Conservation (phyloP, 2,329 filamentous ascomycete species). For the Penicillium nordicum region DNA sequence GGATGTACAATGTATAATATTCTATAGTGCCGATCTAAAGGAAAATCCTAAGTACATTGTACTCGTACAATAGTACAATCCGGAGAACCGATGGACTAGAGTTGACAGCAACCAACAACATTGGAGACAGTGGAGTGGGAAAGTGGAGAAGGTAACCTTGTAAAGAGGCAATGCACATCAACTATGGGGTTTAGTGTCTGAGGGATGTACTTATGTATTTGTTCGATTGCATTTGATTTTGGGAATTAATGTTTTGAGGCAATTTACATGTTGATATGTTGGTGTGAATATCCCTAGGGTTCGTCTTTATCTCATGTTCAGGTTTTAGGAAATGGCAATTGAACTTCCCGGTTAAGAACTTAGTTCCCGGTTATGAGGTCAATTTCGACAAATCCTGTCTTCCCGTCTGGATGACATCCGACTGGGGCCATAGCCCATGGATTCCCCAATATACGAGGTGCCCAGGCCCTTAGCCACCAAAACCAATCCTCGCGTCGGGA, state of each 20-base stretch:
- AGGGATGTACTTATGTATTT: background rate
- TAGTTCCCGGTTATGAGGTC: background rate
- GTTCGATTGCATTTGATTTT: background rate
- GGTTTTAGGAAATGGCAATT: background rate
- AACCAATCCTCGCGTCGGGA: background rate
- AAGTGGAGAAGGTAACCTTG: background rate
- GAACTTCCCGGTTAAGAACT: background rate
- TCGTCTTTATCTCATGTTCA: no score
- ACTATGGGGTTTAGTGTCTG: constrained; percentile 1
- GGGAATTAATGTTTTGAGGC: background rate
- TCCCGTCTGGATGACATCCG: background rate
- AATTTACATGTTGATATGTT: background rate
- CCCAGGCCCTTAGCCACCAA: constrained; percentile 1
- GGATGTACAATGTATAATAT: background rate
- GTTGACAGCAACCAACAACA: background rate
- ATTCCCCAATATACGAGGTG: background rate
- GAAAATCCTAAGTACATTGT: constrained; percentile 1
- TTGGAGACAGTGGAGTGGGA: background rate
- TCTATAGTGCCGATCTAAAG: constrained; percentile 1
- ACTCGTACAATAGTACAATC: background rate
- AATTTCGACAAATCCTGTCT: background rate
- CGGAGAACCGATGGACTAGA: background rate
- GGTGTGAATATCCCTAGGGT: no score
- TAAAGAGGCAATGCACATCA: background rate
- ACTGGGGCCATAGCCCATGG: background rate